Conservation (phyloP, 108 stramenopile genomes). For the Conticribra weissflogii region DNA sequence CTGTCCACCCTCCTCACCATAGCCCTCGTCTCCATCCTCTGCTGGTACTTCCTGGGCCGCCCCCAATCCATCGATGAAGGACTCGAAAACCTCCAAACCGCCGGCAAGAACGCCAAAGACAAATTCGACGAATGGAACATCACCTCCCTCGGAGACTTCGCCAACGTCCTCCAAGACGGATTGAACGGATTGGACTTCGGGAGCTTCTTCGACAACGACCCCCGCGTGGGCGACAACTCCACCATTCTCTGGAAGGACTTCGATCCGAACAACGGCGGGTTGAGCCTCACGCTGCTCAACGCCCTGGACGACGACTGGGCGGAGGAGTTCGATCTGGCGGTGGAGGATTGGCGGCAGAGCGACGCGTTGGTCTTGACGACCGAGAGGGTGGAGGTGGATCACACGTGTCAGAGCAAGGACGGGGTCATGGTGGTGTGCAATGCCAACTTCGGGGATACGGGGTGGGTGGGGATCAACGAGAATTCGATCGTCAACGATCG, state of each 20-base stretch:
- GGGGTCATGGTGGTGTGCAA: slow-evolving; percentile 80
- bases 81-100: slow-evolving; percentile 9
- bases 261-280: slow-evolving; percentile 50
- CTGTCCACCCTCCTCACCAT: slow-evolving; percentile 14
- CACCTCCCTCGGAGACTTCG: slow-evolving; percentile 42
- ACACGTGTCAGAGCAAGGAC: slow-evolving; percentile 24
- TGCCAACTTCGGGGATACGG: slow-evolving; percentile 72
- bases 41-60: slow-evolving; percentile 19
- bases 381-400: slow-evolving; percentile 37
- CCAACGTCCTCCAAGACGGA: slow-evolving; percentile 33
- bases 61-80: slow-evolving; percentile 17
- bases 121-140: slow-evolving; percentile 14
- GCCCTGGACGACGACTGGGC: slow-evolving; percentile 71
- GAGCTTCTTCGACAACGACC: slow-evolving; percentile 47
- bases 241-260: slow-evolving; percentile 54
- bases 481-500: slow-evolving; percentile 25
- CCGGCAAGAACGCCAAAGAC: slow-evolving; percentile 31
- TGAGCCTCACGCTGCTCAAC: slow-evolving; percentile 59
- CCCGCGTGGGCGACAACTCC: slow-evolving; percentile 62
- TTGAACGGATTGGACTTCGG: slow-evolving; percentile 42
- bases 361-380: slow-evolving; percentile 58
- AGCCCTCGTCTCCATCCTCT: slow-evolving; percentile 18
- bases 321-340: slow-evolving; percentile 51
- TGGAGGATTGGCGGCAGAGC: slow-evolving; percentile 69
- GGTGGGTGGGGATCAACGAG: slow-evolving; percentile 82